Conservation (phyloP, 2,329 filamentous ascomycete genomes). For the Beauveria australis region DNA sequence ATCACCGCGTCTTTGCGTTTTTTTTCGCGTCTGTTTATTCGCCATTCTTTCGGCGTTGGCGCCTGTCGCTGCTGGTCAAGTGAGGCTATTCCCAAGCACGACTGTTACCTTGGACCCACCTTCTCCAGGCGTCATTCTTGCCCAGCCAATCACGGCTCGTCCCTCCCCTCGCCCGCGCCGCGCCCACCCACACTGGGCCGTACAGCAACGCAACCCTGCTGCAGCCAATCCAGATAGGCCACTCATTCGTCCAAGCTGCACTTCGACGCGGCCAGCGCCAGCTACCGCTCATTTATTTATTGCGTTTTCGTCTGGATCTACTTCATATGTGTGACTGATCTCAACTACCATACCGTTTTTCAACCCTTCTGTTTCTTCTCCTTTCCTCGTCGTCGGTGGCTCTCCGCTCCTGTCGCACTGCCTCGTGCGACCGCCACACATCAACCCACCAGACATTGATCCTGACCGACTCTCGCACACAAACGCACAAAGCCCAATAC, state of each 20-base stretch:
- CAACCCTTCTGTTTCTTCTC: too few species aligned
- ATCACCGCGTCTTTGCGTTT: conserved; percentile 16
- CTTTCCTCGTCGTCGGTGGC: neutral
- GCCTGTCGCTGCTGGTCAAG: conserved; percentile 15
- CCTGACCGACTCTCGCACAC: neutral
- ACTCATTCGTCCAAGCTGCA: neutral
- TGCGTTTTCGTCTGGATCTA: neutral
- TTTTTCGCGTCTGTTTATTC: conserved; percentile 15
- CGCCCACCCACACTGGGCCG: neutral
- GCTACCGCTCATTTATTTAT: neutral
- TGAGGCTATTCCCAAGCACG: conserved; percentile 34
- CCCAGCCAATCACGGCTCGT: conserved; percentile 15
- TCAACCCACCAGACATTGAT: conserved; percentile 13
- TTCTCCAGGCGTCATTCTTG: conserved; percentile 10
- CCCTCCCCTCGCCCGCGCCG: conserved; percentile 4
- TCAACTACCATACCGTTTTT: neutral
- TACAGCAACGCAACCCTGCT: neutral
- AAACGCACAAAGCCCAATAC: conserved; percentile 24
- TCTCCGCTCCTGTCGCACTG: neutral
- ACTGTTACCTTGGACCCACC: conserved; percentile 13
- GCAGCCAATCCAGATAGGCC: neutral
- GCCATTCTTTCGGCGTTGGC: conserved; percentile 2
- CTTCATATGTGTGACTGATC: neutral
- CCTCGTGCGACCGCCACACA: conserved; percentile 4
- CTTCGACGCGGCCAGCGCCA: neutral